Evolutionary conservation across 148 eudicot genomes (phyloP).

Genomic region (Euryodendron excelsum): DNA sequence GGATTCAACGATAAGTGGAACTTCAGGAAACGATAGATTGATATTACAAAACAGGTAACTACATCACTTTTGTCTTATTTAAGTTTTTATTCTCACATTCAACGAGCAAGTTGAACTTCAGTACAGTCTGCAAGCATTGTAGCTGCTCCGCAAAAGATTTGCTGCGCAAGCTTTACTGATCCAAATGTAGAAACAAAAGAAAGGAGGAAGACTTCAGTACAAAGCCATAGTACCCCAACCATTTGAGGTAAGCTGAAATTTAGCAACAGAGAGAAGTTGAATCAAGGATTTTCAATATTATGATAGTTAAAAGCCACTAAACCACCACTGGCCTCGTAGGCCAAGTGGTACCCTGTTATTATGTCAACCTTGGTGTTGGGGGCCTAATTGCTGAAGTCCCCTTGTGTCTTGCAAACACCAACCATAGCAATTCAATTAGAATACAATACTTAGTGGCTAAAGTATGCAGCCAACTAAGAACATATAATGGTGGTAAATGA

Average conservation of each 20-base stretch:
- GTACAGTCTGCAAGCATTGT: not conserved
- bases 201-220: not conserved
- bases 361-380: not conserved
- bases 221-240: not conserved
- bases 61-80: slow-evolving; percentile 39
- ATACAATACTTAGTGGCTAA: not conserved
- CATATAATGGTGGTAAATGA: not conserved
- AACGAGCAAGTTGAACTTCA: not conserved
- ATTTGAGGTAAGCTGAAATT: not conserved
- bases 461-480: not conserved
- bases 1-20: not conserved
- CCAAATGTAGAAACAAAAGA: not conserved
- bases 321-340: not conserved
- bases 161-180: not conserved
- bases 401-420: slow-evolving; percentile 4
- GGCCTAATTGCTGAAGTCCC: not conserved
- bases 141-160: slow-evolving; percentile 6
- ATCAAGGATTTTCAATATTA: not conserved
- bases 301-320: not conserved
- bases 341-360: not conserved
- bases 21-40: not conserved
- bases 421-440: not conserved
- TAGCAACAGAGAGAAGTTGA: not conserved
- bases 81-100: not conserved
- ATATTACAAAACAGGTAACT: slow-evolving; percentile 23